Evolutionary conservation across 768 basidiomycete genomes (phyloP).

Genomic region (Kwoniella dendrophila): DNA sequence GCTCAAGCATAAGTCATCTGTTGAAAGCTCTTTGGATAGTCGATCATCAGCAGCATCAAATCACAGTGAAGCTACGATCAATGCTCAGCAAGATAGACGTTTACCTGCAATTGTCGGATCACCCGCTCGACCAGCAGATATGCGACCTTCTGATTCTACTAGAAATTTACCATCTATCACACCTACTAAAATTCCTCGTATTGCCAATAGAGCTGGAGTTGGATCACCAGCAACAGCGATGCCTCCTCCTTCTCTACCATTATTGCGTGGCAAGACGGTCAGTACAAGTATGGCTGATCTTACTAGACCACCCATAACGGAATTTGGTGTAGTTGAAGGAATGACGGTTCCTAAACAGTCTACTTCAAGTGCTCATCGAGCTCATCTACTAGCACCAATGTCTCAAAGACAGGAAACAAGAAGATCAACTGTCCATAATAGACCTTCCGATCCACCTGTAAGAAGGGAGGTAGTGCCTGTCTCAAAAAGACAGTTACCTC

Average conservation of each 20-base stretch:
- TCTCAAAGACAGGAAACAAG: constrained; percentile 37
- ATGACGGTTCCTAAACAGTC: constrained; percentile 17
- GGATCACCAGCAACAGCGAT: constrained; percentile 30
- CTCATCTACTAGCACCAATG: constrained; percentile 46
- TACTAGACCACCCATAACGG: constrained; percentile 31
- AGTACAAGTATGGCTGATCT: constrained; percentile 34
- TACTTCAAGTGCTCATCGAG: constrained; percentile 39
- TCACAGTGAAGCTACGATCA: constrained; percentile 32
- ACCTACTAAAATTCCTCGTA: constrained; percentile 56
- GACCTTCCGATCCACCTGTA: constrained; percentile 24
- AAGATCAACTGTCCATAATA: constrained; percentile 7
- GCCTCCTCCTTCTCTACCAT: constrained; percentile 38
- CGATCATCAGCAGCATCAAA: constrained; percentile 30
- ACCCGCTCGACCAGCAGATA: constrained; percentile 23
- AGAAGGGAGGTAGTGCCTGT: constrained; percentile 34
- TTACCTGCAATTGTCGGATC: constrained; percentile 44
- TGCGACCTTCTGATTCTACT: constrained; percentile 23
- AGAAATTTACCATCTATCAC: constrained; percentile 42
- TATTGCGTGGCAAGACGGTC: constrained; percentile 62
- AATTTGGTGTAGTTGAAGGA: constrained; percentile 39
- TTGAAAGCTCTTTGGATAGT: constrained; percentile 24
- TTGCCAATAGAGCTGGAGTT: constrained; percentile 41
- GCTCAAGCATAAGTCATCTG: constrained; percentile 28
- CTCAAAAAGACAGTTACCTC: constrained; percentile 36
- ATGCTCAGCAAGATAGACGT: constrained; percentile 21